Percentiles rank a stretch among this genome's conserved stretches.
phyloP scores from a whole-genome alignment of 225 moss, liverwort and hornwort species.

The Anthoceros angustus region DNA sequence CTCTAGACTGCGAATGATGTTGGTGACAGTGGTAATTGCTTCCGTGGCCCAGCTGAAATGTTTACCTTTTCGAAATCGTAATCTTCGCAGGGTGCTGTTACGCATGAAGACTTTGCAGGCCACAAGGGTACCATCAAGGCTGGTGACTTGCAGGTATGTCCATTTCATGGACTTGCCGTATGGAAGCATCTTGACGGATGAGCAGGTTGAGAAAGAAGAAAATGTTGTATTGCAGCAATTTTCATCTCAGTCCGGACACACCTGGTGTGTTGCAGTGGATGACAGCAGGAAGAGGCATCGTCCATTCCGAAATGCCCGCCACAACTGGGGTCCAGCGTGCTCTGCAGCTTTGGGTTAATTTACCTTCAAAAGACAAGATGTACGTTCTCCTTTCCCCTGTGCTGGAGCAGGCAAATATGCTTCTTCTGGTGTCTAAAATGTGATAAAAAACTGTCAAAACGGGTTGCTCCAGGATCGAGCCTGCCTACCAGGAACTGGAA shows the following conservation, averaged over 20 bases:
- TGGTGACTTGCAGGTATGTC: conserved; percentile 67
- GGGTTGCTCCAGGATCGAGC: conserved; percentile 37
- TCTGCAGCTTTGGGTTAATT: conserved; percentile 78
- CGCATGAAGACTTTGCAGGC: conserved; percentile 72
- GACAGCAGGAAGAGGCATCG: conserved; percentile 92
- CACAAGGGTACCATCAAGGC: conserved; percentile 57
- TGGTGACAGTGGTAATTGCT: not conserved
- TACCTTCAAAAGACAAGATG: conserved; percentile 69
- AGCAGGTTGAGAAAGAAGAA: not conserved
- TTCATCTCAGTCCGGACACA: too few relatives aligned
- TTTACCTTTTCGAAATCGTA: not conserved
- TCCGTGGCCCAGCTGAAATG: too few relatives aligned
- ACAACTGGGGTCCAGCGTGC: conserved; percentile 40
- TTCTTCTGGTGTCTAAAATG: not conserved
- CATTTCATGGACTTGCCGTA: not conserved
- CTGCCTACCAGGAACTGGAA: conserved; percentile 76
- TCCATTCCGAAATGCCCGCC: conserved; percentile 76
- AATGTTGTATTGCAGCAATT: not conserved
- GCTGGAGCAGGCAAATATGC: too few relatives aligned
- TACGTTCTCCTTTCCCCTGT: conserved; percentile 10
- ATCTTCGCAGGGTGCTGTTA: conserved; percentile 32
- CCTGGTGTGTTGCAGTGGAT: conserved; percentile 46
- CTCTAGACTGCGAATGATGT: not conserved
- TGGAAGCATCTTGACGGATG: not conserved
- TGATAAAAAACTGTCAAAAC: not conserved